phyloP scores from a whole-genome alignment of 2,329 filamentous ascomycete genomes.

The Basipetospora chlamydospora region DNA sequence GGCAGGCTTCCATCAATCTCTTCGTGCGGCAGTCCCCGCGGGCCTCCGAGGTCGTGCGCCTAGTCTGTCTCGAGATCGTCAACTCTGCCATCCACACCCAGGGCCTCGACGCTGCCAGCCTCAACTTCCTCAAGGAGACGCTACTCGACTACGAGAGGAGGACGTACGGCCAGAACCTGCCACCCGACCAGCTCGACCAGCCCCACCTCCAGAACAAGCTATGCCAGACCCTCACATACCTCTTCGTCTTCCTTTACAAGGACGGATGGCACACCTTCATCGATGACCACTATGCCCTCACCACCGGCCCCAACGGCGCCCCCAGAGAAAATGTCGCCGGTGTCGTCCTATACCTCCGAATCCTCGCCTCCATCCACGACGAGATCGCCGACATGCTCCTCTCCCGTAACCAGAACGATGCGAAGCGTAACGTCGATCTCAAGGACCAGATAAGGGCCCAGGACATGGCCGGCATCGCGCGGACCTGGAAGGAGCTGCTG shows the following conservation, averaged over 20 bases:
- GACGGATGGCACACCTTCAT: conserved; percentile 81
- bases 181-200: conserved; percentile 50
- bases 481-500: conserved; percentile 85
- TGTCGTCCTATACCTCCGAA: conserved; percentile 75
- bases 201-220: conserved; percentile 86
- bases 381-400: conserved; percentile 92
- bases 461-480: conserved; percentile 77
- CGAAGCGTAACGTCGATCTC: conserved; percentile 73
- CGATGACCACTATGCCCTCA: conserved; percentile 73
- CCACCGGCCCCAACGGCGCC: conserved; percentile 44
- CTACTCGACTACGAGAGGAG: conserved; percentile 69
- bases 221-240: conserved; percentile 84
- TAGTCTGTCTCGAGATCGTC: conserved; percentile 82
- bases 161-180: conserved; percentile 49
- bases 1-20: conserved; percentile 77
- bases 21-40: conserved; percentile 62
- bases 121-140: conserved; percentile 65
- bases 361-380: conserved; percentile 83
- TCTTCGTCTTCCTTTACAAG: conserved; percentile 79
- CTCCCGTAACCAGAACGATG: conserved; percentile 60
- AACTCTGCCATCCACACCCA: conserved; percentile 81
- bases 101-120: conserved; percentile 55
- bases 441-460: conserved; percentile 81
- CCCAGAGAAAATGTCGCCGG: conserved; percentile 56
- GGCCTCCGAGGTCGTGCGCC: conserved; percentile 68